Conservation (phyloP, 331 rosid species). For the Phaseolus coccineus region DNA sequence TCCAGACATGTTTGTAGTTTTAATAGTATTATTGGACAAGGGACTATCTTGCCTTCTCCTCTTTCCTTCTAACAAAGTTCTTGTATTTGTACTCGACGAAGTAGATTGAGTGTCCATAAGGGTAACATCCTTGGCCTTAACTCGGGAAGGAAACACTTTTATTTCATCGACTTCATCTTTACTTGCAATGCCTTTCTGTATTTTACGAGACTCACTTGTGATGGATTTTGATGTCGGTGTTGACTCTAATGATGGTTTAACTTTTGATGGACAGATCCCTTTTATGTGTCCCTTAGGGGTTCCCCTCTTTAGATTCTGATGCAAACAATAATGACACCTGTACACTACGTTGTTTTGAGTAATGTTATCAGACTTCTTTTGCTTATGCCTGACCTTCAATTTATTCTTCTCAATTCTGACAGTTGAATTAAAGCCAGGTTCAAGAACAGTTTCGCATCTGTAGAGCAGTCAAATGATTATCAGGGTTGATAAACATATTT, state of each 20-base stretch:
- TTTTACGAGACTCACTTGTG: slow-evolving; percentile 27
- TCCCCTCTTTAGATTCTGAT: slow-evolving; percentile 69
- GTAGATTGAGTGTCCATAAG: slow-evolving; percentile 41
- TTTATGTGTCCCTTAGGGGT: slow-evolving; percentile 63
- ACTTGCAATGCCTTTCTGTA: slow-evolving; percentile 30
- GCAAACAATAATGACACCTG: slow-evolving; percentile 70
- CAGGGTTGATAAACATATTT: slow-evolving; percentile 5
- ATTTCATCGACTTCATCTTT: slow-evolving; percentile 39
- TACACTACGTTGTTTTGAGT: slow-evolving; percentile 65
- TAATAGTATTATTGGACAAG: slow-evolving; percentile 46
- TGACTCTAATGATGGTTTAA: slow-evolving; percentile 39
- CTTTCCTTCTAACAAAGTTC: slow-evolving; percentile 48
- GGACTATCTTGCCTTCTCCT: slow-evolving; percentile 58
- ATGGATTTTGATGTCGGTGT: slow-evolving; percentile 30
- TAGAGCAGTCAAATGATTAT: slow-evolving; percentile 38
- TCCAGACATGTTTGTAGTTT: slow-evolving; percentile 38
- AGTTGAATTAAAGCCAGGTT: slow-evolving; percentile 72
- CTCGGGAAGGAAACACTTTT: slow-evolving; percentile 33
- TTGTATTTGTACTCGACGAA: slow-evolving; percentile 37
- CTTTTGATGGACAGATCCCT: slow-evolving; percentile 53
- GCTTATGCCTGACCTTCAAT: slow-evolving; percentile 49
- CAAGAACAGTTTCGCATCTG: slow-evolving; percentile 80
- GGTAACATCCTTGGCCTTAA: not conserved
- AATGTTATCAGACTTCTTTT: slow-evolving; percentile 43
- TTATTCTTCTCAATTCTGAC: slow-evolving; percentile 61